Evolutionary conservation across 495 filamentous ascomycete genomes (phyloP).

Genomic region (Lasiosphaeria miniovina): DNA sequence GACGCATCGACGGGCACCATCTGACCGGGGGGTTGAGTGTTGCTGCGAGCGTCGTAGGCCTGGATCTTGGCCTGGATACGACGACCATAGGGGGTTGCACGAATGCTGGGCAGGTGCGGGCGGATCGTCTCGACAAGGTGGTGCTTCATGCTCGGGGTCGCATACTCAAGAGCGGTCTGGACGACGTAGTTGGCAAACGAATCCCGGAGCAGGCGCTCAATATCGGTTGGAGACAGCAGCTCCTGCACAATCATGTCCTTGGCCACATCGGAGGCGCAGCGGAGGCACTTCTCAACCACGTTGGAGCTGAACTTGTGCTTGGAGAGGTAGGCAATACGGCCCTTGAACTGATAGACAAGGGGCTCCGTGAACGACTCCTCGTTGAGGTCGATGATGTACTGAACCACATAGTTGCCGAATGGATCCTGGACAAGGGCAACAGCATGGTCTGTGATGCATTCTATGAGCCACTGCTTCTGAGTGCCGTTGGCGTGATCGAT

Average conservation of each 20-base stretch:
- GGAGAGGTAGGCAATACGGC: conserved; percentile 71
- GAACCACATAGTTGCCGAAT: conserved; percentile 97
- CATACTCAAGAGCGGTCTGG: conserved; percentile 89
- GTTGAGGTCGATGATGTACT: conserved; percentile 93
- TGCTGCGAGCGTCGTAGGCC: conserved; percentile 38
- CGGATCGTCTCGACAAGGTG: conserved; percentile 78
- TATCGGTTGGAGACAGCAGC: conserved; percentile 68
- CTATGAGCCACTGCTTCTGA: conserved; percentile 83
- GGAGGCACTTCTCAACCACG: conserved; percentile 95
- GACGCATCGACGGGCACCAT: conserved; percentile 37
- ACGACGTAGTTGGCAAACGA: conserved; percentile 96
- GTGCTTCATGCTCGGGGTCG: conserved; percentile 65
- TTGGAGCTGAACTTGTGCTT: conserved; percentile 99
- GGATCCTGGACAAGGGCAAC: conserved; percentile 88
- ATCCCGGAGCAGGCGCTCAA: conserved; percentile 84
- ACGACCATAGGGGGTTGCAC: conserved; percentile 87
- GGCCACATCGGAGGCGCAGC: conserved; percentile 64
- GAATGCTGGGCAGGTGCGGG: conserved; percentile 75
- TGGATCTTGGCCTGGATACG: conserved; percentile 85
- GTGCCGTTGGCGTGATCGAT: conserved; percentile 91
- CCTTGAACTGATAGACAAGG: conserved; percentile 70
- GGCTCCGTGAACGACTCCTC: conserved; percentile 81
- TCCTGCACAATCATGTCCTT: conserved; percentile 82
- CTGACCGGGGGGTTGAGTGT: conserved; percentile 28
- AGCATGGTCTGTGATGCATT: conserved; percentile 77